A percentile compares a stretch with the other conserved stretches of the same genome.
Evolutionary conservation across 441 rosid species (phyloP).

Genomic region (Populus hybrid): DNA sequence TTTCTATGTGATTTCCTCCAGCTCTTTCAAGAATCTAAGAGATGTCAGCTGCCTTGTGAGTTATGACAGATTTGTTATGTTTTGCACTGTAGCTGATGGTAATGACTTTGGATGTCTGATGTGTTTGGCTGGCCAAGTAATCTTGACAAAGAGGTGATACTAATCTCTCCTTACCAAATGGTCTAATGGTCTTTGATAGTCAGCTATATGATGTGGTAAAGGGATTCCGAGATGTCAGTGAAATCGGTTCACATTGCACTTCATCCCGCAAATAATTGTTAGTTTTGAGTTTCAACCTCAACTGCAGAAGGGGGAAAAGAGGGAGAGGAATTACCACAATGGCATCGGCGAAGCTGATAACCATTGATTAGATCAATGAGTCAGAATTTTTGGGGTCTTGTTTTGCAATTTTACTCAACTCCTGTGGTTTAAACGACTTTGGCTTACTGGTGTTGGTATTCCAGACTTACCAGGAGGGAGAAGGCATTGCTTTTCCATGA

Average conservation of each 20-base stretch:
- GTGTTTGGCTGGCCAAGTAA: background rate
- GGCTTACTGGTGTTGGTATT: background rate
- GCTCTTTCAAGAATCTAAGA: constrained; percentile 4
- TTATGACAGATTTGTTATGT: constrained; percentile 5
- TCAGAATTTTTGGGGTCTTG: background rate
- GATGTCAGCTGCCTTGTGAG: constrained; percentile 6
- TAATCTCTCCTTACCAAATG: constrained; percentile 1
- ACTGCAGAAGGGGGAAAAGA: background rate
- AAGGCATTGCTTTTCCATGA: background rate
- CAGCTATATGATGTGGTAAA: background rate
- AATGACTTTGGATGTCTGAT: background rate
- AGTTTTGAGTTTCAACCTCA: background rate
- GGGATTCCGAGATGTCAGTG: constrained; percentile 8
- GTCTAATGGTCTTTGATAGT: constrained; percentile 1
- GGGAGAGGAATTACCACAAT: background rate
- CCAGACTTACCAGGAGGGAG: background rate
- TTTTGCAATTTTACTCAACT: background rate
- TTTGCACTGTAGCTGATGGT: background rate
- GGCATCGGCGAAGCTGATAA: background rate
- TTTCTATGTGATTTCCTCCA: background rate
- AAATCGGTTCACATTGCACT: background rate
- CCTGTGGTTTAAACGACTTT: no score
- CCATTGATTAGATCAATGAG: background rate
- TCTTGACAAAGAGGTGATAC: constrained; percentile 8
- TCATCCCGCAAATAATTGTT: background rate